phyloP scores from a whole-genome alignment of 768 basidiomycete genomes.

The Serpula lacrymans region DNA sequence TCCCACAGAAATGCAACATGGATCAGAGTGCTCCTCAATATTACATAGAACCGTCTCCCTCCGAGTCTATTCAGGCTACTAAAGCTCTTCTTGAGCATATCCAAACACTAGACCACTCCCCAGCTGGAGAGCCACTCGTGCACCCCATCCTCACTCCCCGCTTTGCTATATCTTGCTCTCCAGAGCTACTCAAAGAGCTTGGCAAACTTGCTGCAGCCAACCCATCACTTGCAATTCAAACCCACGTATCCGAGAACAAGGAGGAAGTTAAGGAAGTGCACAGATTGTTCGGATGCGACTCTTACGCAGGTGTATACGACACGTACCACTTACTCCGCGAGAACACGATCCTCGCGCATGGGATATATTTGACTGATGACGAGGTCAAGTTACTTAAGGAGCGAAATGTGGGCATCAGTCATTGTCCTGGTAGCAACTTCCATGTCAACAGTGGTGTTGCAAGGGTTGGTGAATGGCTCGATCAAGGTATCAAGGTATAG shows the following conservation, averaged over 20 bases:
- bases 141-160: slow-evolving; percentile 47
- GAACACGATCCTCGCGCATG: slow-evolving; percentile 45
- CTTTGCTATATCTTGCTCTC: slow-evolving; percentile 43
- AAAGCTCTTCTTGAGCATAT: slow-evolving; percentile 33
- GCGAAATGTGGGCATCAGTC: slow-evolving; percentile 42
- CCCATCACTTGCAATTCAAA: slow-evolving; percentile 37
- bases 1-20: slow-evolving; percentile 41
- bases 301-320: slow-evolving; percentile 41
- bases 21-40: slow-evolving; percentile 33
- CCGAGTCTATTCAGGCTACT: slow-evolving; percentile 31
- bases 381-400: slow-evolving; percentile 39
- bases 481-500: slow-evolving; percentile 39
- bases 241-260: slow-evolving; percentile 43
- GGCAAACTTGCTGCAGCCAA: too few species aligned
- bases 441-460: slow-evolving; percentile 40
- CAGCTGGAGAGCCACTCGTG: slow-evolving; percentile 30
- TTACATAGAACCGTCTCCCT: slow-evolving; percentile 27
- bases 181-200: slow-evolving; percentile 29
- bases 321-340: slow-evolving; percentile 34
- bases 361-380: slow-evolving; percentile 34
- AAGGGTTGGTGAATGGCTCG: slow-evolving; percentile 37
- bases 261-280: slow-evolving; percentile 37
- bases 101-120: too few species aligned
- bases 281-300: slow-evolving; percentile 30
- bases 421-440: slow-evolving; percentile 45